Base-by-base conservation (phyloP, 2,329 filamentous ascomycete species). In the Nothophaeocryptopus gaeumannii region DNA sequence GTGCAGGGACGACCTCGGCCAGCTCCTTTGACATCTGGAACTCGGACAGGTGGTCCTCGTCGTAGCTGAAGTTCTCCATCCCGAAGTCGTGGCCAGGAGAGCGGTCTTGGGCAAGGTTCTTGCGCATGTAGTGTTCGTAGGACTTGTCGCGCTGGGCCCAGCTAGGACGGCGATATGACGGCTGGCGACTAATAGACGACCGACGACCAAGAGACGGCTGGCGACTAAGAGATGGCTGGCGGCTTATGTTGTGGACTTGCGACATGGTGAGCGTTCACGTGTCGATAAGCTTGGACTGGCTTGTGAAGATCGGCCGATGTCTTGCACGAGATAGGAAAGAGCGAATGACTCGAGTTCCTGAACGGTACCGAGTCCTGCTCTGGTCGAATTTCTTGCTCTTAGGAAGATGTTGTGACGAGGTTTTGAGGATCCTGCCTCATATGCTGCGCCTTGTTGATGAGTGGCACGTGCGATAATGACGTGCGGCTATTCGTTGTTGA, bases 11-110 rank as follows among this genome's bases (percentile, higher is more conserved):
- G 29, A 56, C 60, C 26, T 63, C 53, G 62, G 67, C 66, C 20
- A 75, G 60, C 10, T 66, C 58, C 20, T 68, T 55, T 0, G 72
- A 65, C 41, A 73, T 62, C 39, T 63, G 60, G 70, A 71, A 76
- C 8, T 60, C 52, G 5, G 51, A 45, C 20, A 76, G 61, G 55
- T 74, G 68, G 13, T 58, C 52, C 2, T 67, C 63, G 30, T 67
- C 59, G 59, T 67, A 68, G 44, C 58, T 62, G 60, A 67, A 69
- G 39, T 62, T 64, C 40, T 66, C 65, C 32, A 53, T 43, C 37
- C 61, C 61, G 44, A 58, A 53, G 44, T 66, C 63, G 12, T 52
- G 46, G 10, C 58, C 51, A 8, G 56, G 50, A 35, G 49, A 47
- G 49, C 56, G 58, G 42, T 51, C 52, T 43, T 46, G 50, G 47